Evolutionary conservation across 2,329 filamentous ascomycete genomes (phyloP), one percentile per base, ranked within the genome.

Genomic region (Dactylellina drechsleri): DNA sequence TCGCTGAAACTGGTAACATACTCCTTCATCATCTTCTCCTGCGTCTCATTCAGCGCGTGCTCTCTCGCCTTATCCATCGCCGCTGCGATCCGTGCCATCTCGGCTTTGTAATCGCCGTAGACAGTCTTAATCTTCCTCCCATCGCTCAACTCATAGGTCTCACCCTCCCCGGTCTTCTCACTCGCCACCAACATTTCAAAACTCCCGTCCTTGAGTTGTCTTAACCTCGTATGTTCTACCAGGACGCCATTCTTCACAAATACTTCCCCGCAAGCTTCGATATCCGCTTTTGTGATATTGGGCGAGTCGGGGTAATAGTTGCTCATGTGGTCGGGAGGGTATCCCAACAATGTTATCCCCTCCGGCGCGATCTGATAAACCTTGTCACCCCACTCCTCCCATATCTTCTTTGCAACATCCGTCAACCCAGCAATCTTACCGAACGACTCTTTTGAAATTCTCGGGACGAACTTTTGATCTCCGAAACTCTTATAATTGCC

Each of bases 401-500:
- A 91, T 78, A 88, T 86, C 76, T 85, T 85, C 79, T 87, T 84
- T 5, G 90, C 87, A 62, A 90, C 87, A 1, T 87, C 83, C 0
- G 82, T 83, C 15, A 86, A 85, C 15, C 85, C 84, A 52, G 90
- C 89, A 40, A 94, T 84, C 74, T 89, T 86, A 59, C 87, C 85
- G 73, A 93, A 86, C 4, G 85, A 86, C 71, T 87, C 86, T 78
- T 89, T 86, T 5, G 86, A 84, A 79, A 91, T 88, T 78, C 91
- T 86, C 1, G 92, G 92, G 68, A 95, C 86, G 80, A 95, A 93
- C 81, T 95, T 95, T 79, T 90, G 87, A 82, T 95, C 91, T 50
- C 92, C 92, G 79, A 93, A 94, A 78, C 90, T 77, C 65, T 94
- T 94, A 84, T 94, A 95, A 82, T 95, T 95, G 77, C 92, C 91